Evolutionary conservation across 2,329 filamentous ascomycete species (phyloP), one percentile per base, ranked within the genome.

Genomic region (Pseudocercospora fijiensis): DNA sequence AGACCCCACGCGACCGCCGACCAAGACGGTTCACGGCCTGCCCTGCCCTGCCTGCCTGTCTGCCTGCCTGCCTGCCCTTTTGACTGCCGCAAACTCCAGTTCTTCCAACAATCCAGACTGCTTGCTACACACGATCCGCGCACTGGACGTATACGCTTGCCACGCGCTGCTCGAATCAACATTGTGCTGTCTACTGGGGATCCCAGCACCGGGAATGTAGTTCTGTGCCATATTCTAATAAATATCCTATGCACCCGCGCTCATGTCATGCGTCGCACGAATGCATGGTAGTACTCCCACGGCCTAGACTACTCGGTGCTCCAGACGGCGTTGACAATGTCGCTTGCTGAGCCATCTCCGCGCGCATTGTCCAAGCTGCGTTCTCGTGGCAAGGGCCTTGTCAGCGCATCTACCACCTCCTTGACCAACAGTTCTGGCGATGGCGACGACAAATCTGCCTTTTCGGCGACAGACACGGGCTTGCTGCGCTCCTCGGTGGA

Each of bases 401-500:
- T 67, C 24, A 73, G 69, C 58, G 58, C 64, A 24, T 76, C 76
- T 3, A 73, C 69, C 18, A 72, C 57, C 37, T 74, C 75, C 8
- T 65, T 74, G 27, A 66, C 65, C 2, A 71, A 66, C 51, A 70
- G 65, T 37, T 65, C 70, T 41, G 65, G 64, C 18, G 70, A 72
- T 49, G 68, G 66, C 56, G 73, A 72, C 58, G 71, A 71, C 51
- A 37, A 45, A 16, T 56, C 67, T 55, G 62, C 60, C 20, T 64
- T 62, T 52, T 59, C 62, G 20, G 63, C 65, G 62, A 65, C 60
- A 27, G 66, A 65, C 37, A 62, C 57, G 26, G 59, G 66, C 27
- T 69, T 72, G 26, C 65, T 76, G 18, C 72, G 72, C 43, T 67
- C 72, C 10, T 75, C 76, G 6, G 68, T 77, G 63, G 80, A 81